Percentiles rank a stretch among this genome's conserved stretches.
Evolutionary conservation across 2,329 filamentous ascomycete species (phyloP).

Genomic region (Biscogniauxia marginata): DNA sequence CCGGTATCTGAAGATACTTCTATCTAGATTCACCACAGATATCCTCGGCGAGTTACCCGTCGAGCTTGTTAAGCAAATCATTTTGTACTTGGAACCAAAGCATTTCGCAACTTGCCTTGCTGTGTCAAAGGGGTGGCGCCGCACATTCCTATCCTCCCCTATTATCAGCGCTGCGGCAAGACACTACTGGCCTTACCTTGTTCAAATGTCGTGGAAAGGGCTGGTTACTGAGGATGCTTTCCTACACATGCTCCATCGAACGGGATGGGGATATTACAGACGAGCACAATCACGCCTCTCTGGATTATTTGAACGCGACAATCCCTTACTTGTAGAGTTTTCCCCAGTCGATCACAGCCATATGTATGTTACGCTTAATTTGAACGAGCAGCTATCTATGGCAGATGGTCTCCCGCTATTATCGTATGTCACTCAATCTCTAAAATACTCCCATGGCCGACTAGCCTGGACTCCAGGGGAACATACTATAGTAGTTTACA

Average conservation of each 20-base stretch:
- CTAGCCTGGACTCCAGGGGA: slow-evolving; percentile 16
- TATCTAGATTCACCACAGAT: slow-evolving; percentile 12
- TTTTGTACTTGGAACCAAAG: slow-evolving; percentile 7
- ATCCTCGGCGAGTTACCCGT: slow-evolving; percentile 23
- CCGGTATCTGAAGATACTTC: slow-evolving; percentile 22
- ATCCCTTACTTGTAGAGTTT: neutral
- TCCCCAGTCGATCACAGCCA: neutral
- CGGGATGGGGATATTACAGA: neutral
- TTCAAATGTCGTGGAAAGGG: slow-evolving; percentile 5
- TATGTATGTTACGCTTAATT: neutral
- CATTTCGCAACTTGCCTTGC: slow-evolving; percentile 21
- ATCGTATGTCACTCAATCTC: neutral
- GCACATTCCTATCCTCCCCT: slow-evolving; percentile 19
- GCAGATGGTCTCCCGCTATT: neutral
- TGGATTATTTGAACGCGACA: neutral
- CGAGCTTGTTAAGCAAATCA: slow-evolving; percentile 21
- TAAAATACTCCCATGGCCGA: slow-evolving; percentile 20
- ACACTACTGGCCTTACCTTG: slow-evolving; percentile 16
- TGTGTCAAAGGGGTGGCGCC: slow-evolving; percentile 26
- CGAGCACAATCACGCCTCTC: neutral
- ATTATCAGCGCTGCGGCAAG: slow-evolving; percentile 11
- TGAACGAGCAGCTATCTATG: neutral
- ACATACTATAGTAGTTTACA: slow-evolving; percentile 17
- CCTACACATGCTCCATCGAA: neutral
- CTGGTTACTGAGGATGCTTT: neutral